A percentile compares a stretch with the other conserved stretches of the same genome.
phyloP scores from a whole-genome alignment of 768 basidiomycete species.

The Tephrocybe sp. region DNA sequence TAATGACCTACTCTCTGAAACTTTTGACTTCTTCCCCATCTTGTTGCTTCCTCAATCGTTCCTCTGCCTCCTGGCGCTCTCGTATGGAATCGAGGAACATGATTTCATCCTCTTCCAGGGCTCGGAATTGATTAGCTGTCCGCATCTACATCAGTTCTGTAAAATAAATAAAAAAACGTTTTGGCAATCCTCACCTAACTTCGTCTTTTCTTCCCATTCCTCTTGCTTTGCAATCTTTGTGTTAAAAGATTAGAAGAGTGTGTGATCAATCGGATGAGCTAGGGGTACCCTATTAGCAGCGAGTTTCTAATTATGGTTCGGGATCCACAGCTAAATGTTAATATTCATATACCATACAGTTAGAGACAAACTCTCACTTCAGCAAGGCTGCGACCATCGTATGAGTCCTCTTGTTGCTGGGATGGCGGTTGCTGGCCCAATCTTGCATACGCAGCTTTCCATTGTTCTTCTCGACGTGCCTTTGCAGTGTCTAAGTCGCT shows the following conservation, averaged over 20 bases:
- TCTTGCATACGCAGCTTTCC: slow-evolving; percentile 88
- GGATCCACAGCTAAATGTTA: slow-evolving; percentile 44
- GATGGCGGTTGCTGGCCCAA: slow-evolving; percentile 85
- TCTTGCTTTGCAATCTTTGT: slow-evolving; percentile 82
- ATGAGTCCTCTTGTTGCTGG: slow-evolving; percentile 69
- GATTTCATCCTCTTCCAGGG: slow-evolving; percentile 87
- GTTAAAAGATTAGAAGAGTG: slow-evolving; percentile 12
- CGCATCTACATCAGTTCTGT: slow-evolving; percentile 7
- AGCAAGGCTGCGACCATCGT: slow-evolving; percentile 83
- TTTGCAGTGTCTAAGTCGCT: slow-evolving; percentile 74
- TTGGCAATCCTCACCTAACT: slow-evolving; percentile 43
- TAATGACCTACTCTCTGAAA: slow-evolving; percentile 65
- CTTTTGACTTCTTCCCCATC: slow-evolving; percentile 78
- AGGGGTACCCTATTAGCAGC: slow-evolving; percentile 76
- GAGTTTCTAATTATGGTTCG: slow-evolving; percentile 66
- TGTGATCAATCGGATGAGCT: not conserved
- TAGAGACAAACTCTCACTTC: slow-evolving; percentile 57
- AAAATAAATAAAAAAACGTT: not conserved
- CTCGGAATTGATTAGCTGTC: slow-evolving; percentile 84
- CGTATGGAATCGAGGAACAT: slow-evolving; percentile 83
- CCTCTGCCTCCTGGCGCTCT: slow-evolving; percentile 73
- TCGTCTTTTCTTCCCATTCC: slow-evolving; percentile 90
- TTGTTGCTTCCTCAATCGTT: slow-evolving; percentile 66
- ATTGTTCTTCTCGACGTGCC: slow-evolving; percentile 73
- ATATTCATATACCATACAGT: slow-evolving; percentile 28